A percentile compares a stretch with the other conserved stretches of the same genome.
phyloP scores from a whole-genome alignment of 352 stramenopile species.

The Phytopythium vexans region DNA sequence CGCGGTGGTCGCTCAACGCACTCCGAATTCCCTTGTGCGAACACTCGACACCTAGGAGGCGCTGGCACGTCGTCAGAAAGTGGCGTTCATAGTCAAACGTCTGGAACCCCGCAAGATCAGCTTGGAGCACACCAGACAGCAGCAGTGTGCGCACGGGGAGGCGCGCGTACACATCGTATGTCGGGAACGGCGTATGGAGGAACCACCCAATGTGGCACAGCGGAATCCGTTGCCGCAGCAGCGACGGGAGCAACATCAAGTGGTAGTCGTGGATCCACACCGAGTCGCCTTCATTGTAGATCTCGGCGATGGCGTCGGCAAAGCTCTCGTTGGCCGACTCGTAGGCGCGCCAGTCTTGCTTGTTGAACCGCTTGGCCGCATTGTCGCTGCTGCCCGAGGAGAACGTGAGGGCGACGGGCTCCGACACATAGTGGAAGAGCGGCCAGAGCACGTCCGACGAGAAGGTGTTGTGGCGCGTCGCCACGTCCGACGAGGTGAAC shows the following conservation, averaged over 20 bases:
- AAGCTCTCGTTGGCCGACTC: slow-evolving; percentile 87
- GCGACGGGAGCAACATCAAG: slow-evolving; percentile 84
- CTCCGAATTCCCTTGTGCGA: slow-evolving; percentile 78
- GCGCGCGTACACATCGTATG: slow-evolving; percentile 83
- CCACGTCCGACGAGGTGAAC: slow-evolving; percentile 81
- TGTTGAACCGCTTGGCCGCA: slow-evolving; percentile 79
- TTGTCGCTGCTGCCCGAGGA: slow-evolving; percentile 43
- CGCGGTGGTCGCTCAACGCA: slow-evolving; percentile 45
- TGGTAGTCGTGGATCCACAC: slow-evolving; percentile 92
- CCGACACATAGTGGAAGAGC: slow-evolving; percentile 89
- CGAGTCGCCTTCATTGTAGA: slow-evolving; percentile 87
- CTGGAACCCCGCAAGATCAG: slow-evolving; percentile 85
- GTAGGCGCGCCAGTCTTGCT: slow-evolving; percentile 87
- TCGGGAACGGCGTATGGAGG: slow-evolving; percentile 86
- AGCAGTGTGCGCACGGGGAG: slow-evolving; percentile 76
- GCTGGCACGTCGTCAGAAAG: slow-evolving; percentile 82
- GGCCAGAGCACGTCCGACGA: slow-evolving; percentile 91
- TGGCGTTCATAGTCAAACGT: slow-evolving; percentile 90
- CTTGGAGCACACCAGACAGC: slow-evolving; percentile 73
- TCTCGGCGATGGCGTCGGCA: slow-evolving; percentile 77
- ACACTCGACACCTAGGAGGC: slow-evolving; percentile 64
- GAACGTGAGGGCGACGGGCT: slow-evolving; percentile 48
- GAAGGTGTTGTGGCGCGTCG: slow-evolving; percentile 86
- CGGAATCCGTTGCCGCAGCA: slow-evolving; percentile 75
- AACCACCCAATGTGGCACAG: slow-evolving; percentile 84